A percentile compares a stretch with the other conserved stretches of the same genome.
Evolutionary conservation across 2,329 filamentous ascomycete species (phyloP).

Genomic region (Tolypocladium pustulatum): DNA sequence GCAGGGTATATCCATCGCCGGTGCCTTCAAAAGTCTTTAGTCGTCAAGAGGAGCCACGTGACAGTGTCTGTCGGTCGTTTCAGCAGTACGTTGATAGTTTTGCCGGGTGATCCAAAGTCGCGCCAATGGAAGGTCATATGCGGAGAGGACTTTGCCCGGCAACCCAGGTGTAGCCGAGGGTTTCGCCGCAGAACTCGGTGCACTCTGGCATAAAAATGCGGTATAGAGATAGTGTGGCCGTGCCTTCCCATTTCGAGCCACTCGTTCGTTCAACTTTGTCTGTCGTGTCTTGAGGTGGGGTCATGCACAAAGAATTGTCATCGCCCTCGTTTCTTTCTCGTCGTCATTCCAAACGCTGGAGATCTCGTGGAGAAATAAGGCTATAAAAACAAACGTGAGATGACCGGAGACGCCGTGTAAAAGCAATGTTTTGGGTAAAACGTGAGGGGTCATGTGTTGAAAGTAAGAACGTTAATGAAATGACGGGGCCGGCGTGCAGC

Average conservation of each 20-base stretch:
- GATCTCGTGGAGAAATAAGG: slow-evolving; percentile 5
- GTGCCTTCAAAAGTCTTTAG: slow-evolving; percentile 24
- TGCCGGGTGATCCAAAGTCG: slow-evolving; percentile 21
- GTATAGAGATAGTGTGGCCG: background rate
- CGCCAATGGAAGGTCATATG: slow-evolving; percentile 16
- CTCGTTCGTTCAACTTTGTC: background rate
- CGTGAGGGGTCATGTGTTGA: slow-evolving; percentile 16
- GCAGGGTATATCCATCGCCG: slow-evolving; percentile 32
- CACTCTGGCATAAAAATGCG: slow-evolving; percentile 4
- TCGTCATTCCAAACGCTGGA: slow-evolving; percentile 1
- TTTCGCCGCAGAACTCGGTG: slow-evolving; percentile 13
- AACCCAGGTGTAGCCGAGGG: slow-evolving; percentile 10
- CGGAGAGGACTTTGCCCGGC: slow-evolving; percentile 6
- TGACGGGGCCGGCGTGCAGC: slow-evolving; percentile 1
- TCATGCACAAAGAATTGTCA: background rate
- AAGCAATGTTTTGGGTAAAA: slow-evolving; percentile 13
- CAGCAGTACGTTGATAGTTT: slow-evolving; percentile 20
- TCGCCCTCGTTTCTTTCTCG: background rate
- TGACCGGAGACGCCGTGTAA: slow-evolving; percentile 19
- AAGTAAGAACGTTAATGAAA: slow-evolving; percentile 19
- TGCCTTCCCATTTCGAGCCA: background rate
- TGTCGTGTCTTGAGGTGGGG: background rate
- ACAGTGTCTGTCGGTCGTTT: slow-evolving; percentile 22
- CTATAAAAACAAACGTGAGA: slow-evolving; percentile 13
- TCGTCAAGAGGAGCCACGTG: slow-evolving; percentile 24